These are phyloP conservation scores for Periconia sp. DNA, from an alignment of 2,329 filamentous ascomycete species.

Conservation along the genomic window DNA sequence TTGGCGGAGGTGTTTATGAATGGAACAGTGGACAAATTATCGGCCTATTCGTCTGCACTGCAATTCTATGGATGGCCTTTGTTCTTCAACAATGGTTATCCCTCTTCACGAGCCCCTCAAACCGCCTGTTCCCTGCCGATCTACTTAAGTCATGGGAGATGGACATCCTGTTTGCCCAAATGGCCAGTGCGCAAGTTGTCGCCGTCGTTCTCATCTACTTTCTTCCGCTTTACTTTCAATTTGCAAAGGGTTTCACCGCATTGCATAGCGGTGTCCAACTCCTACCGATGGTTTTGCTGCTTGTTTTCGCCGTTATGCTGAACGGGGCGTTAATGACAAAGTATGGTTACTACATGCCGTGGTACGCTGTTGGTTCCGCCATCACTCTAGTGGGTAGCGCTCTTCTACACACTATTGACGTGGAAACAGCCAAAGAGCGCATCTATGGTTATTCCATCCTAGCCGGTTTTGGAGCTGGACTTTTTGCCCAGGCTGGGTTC, in stretches of 20 bases:
- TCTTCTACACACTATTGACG: constrained; percentile 11
- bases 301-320: constrained; percentile 11
- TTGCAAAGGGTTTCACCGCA: constrained; percentile 13
- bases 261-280: constrained; percentile 21
- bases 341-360: constrained; percentile 7
- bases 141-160: constrained; percentile 36
- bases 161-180: constrained; percentile 18
- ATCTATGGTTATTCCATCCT: constrained; percentile 29
- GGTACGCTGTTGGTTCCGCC: constrained; percentile 6
- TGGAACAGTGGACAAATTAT: constrained; percentile 52
- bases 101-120: no score
- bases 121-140: constrained; percentile 52
- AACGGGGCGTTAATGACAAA: constrained; percentile 17
- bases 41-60: constrained; percentile 49
- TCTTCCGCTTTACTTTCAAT: constrained; percentile 28
- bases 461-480: constrained; percentile 21
- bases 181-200: constrained; percentile 18
- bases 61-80: no score
- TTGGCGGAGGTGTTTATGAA: constrained; percentile 52
- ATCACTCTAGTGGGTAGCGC: not conserved
- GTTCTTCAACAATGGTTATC: no score
- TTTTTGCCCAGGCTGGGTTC: constrained; percentile 14
- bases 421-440: constrained; percentile 5
- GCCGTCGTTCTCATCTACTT: constrained; percentile 3
- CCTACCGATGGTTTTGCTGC: constrained; percentile 21